These are phyloP conservation scores for Saccharomycopsis hybrid DNA, from an alignment of 1,139 yeast genomes.

Conservation along the genomic window DNA sequence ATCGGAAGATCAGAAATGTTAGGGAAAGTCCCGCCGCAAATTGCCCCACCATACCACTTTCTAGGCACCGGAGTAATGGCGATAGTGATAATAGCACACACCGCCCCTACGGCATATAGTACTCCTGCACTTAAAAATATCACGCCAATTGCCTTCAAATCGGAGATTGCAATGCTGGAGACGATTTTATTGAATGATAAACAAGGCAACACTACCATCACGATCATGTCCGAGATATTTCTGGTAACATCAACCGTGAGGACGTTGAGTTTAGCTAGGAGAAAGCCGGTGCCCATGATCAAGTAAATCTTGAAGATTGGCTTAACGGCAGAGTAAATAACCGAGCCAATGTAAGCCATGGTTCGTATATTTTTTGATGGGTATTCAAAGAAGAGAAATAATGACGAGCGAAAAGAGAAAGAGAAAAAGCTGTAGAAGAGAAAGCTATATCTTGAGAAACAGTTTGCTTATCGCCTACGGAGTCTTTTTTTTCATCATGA, in stretches of 20 bases:
- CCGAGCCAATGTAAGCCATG: slow-evolving; percentile 67
- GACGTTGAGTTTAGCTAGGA: slow-evolving; percentile 58
- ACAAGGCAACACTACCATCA: slow-evolving; percentile 71
- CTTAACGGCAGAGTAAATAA: slow-evolving; percentile 75
- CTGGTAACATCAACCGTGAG: slow-evolving; percentile 67
- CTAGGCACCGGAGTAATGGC: slow-evolving; percentile 49
- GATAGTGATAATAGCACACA: slow-evolving; percentile 26
- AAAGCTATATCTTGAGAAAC: too few relatives aligned
- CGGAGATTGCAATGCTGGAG: slow-evolving; percentile 57
- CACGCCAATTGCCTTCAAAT: slow-evolving; percentile 71
- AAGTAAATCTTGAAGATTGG: slow-evolving; percentile 83
- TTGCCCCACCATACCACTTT: slow-evolving; percentile 72
- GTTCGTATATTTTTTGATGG: too few relatives aligned
- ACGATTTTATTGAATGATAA: slow-evolving; percentile 75
- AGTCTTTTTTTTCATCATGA: too few relatives aligned
- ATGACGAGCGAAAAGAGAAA: too few relatives aligned
- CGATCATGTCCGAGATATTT: slow-evolving; percentile 66
- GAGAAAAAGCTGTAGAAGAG: too few relatives aligned
- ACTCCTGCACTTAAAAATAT: slow-evolving; percentile 60
- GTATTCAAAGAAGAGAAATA: too few relatives aligned
- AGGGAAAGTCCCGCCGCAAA: slow-evolving; percentile 75
- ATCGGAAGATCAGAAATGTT: slow-evolving; percentile 82
- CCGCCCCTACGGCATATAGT: slow-evolving; percentile 31
- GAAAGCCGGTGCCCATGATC: slow-evolving; percentile 64
- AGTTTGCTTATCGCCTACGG: too few relatives aligned